Base-by-base conservation (phyloP, 2,329 filamentous ascomycete genomes). In the Scedosporium minutisporum region DNA sequence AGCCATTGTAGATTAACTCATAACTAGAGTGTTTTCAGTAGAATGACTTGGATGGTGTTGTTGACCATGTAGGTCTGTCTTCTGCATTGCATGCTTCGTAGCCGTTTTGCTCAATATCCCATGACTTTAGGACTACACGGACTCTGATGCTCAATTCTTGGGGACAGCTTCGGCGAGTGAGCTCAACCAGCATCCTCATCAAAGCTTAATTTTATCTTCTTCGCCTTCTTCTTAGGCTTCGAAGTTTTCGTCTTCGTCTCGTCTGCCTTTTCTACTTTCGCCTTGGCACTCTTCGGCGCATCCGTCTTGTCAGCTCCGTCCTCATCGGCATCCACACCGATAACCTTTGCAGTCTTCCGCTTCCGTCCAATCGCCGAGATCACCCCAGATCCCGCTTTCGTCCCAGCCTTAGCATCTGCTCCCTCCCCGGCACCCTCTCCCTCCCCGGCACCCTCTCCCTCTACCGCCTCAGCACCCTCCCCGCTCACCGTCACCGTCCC, bases 201-300 rank as follows among this genome's bases (percentile, higher is more conserved):
- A 69, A 88, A 88, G 72, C 86, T 88, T 57, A 88, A 75, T 75
- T 88, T 88, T 64, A 88, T 83, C 75, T 87, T 87, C 72, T 84
- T 84, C 4, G 77, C 74, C 72, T 82, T 82, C 71, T 86, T 85
- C 71, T 80, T 82, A 6, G 66, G 66, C 57, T 57, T 58, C n/a
- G 51, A 18, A 23, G 42, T 60, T 64, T 71, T 74, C 63, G 70
- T 72, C 6, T 70, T 59, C 23, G 55, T 21, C 44, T 64, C 61
- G 33, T 33, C 60, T 18, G 63, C 59, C 21, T 62, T 61, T n/a
- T 63, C 42, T 46, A 64, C 59, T 25, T 58, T 51, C n/a, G 46
- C 59, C 46, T 61, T 63, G 57, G 65, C 57, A 12, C 44, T 16
- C 16, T 61, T 60, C 10, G 21, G 6, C 55, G 55, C 67, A 0